phyloP scores from a whole-genome alignment of 106 monocot species.

The Dendrobium chrysotoxum region DNA sequence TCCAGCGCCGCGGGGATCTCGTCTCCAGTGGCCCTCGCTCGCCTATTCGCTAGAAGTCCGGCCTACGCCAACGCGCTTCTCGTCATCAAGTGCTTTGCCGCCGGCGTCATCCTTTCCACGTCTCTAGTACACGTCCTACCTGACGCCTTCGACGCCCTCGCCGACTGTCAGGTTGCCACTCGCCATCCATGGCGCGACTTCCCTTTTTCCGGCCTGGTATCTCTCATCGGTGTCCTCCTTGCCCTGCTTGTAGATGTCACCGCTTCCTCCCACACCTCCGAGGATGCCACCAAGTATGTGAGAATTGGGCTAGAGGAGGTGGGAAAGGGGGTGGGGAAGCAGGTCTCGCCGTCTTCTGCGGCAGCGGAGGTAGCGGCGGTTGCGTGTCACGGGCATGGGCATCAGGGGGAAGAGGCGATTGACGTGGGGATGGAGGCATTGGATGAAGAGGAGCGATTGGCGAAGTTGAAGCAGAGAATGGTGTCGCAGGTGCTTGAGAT shows the following conservation, averaged over 20 bases:
- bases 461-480: slow-evolving; percentile 80
- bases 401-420: slow-evolving; percentile 16
- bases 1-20: slow-evolving; percentile 64
- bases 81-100: slow-evolving; percentile 92
- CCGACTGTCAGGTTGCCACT: slow-evolving; percentile 60
- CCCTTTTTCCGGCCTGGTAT: slow-evolving; percentile 84
- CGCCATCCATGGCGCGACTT: slow-evolving; percentile 79
- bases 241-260: slow-evolving; percentile 84
- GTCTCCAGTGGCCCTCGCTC: slow-evolving; percentile 65
- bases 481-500: slow-evolving; percentile 91
- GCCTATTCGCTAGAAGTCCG: slow-evolving; percentile 43
- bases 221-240: slow-evolving; percentile 68
- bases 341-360: neutral
- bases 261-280: slow-evolving; percentile 55
- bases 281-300: slow-evolving; percentile 6
- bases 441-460: slow-evolving; percentile 57
- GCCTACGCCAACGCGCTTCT: slow-evolving; percentile 47
- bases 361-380: neutral
- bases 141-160: slow-evolving; percentile 76
- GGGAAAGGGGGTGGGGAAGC: slow-evolving; percentile 3
- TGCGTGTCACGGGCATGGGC: slow-evolving; percentile 10
- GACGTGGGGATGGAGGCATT: slow-evolving; percentile 17
- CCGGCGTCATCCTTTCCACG: slow-evolving; percentile 90
- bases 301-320: slow-evolving; percentile 18
- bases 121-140: slow-evolving; percentile 96